Base-by-base conservation (phyloP, 257 asterid genomes). In the Capsicum chinense region DNA sequence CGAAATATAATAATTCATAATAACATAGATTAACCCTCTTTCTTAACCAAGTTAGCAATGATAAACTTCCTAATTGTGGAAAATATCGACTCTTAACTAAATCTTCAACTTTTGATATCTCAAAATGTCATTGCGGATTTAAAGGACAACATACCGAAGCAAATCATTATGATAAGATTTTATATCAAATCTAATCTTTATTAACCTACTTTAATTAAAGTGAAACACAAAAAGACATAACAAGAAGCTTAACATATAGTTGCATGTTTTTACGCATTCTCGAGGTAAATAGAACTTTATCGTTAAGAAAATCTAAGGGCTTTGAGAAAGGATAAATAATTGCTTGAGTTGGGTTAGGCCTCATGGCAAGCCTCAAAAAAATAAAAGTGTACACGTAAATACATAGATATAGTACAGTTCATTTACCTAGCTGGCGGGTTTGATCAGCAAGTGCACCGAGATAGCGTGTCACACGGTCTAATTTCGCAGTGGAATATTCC, bases 391-490 rank as follows among this genome's bases (percentile, higher is more conserved):
- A 76, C 81, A 52, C 14, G 9, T 26, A 52, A 26, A 54, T 78
- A 78, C 26, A 54, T 26, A 78, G 26, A 76, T 26, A 8, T 12
- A 78, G 33, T 13, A 78, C 64, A 52, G 82, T 39, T 78, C 62
- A 54, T 42, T 86, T 92, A 94, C 99, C 99, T 88, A 96, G 91
- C 88, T 92, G 93, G 60, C 93, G 98, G 56, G 99, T 87, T 89
- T 92, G 93, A 68, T 93, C 98, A 87, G 99, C 98, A 90, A 97
- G 99, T 71, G 91, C 98, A 82, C 99, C 98, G 64, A 97, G 90
- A 88, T 97, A 97, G 67, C 98, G 97, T 52, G 96, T 95, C 88
- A 92, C 93, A 9, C 98, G 95, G 84, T 97, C 98, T 86, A 97
- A 94, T 87, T 97, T 97, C 42, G 97, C 98, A 82, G 92, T 93